Conservation (phyloP, 1,139 yeast genomes). For the Hansenula sp. region DNA sequence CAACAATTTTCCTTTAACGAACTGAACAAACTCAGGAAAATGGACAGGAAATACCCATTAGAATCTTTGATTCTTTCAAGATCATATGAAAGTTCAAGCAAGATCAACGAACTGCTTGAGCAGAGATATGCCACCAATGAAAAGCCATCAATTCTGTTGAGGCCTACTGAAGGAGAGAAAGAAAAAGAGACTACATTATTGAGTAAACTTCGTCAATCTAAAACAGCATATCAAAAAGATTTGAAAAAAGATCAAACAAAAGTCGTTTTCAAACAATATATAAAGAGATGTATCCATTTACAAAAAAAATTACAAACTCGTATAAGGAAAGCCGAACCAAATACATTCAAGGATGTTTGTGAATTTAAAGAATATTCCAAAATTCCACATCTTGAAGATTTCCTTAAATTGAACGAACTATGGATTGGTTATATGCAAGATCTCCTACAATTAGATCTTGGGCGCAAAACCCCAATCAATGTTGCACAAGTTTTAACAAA, state of each 20-base stretch:
- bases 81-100: slow-evolving; percentile 35
- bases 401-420: slow-evolving; percentile 44
- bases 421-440: slow-evolving; percentile 64
- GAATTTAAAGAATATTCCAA: slow-evolving; percentile 31
- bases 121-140: slow-evolving; percentile 46
- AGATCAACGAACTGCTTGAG: slow-evolving; percentile 46
- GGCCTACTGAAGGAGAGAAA: slow-evolving; percentile 36
- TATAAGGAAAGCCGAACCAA: slow-evolving; percentile 15
- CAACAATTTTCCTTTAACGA: too few relatives aligned
- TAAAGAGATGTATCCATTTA: slow-evolving; percentile 34
- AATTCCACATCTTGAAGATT: slow-evolving; percentile 52
- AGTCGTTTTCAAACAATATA: slow-evolving; percentile 41
- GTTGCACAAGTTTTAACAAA: slow-evolving; percentile 43
- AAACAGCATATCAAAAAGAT: slow-evolving; percentile 6
- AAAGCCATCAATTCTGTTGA: slow-evolving; percentile 51
- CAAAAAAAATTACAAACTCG: slow-evolving; percentile 31
- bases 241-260: slow-evolving; percentile 27
- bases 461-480: slow-evolving; percentile 2
- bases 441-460: slow-evolving; percentile 31
- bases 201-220: slow-evolving; percentile 8
- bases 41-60: slow-evolving; percentile 23
- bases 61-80: slow-evolving; percentile 41
- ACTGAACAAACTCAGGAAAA: slow-evolving; percentile 1
- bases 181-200: slow-evolving; percentile 5
- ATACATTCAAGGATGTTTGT: slow-evolving; percentile 23